These are phyloP conservation scores for Auriscalpium microsporum DNA, from an alignment of 768 basidiomycete genomes.

Conservation along the genomic window DNA sequence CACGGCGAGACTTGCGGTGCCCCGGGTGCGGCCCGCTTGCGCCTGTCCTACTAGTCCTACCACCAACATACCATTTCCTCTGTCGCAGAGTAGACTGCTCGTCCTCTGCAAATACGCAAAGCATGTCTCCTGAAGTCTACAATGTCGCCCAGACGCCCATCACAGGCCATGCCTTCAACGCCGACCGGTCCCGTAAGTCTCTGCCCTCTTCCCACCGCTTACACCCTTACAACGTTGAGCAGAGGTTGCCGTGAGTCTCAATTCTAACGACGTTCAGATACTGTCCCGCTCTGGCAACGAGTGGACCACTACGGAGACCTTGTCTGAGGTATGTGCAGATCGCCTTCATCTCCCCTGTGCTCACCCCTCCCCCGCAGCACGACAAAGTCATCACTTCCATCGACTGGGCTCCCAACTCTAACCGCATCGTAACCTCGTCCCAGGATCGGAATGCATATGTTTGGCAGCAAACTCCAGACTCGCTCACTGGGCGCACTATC, in stretches of 20 bases:
- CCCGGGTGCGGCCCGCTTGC: too few relatives aligned
- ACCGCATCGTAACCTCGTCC: conserved; percentile 97
- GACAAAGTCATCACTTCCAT: conserved; percentile 97
- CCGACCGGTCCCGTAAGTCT: conserved; percentile 73
- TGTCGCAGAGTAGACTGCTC: conserved; percentile 74
- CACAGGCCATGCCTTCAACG: conserved; percentile 86
- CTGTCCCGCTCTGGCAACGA: conserved; percentile 56
- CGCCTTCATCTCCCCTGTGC: background rate
- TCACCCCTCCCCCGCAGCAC: conserved; percentile 48
- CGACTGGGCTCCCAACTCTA: conserved; percentile 96
- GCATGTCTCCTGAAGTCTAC: conserved; percentile 72
- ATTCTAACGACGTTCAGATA: conserved; percentile 83
- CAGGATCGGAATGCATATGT: conserved; percentile 99
- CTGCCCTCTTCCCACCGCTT: background rate
- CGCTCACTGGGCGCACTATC: conserved; percentile 54
- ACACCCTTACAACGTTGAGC: conserved; percentile 6
- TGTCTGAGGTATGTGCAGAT: conserved; percentile 62
- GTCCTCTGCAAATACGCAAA: conserved; percentile 47
- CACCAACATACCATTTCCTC: background rate
- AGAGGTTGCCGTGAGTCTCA: conserved; percentile 91
- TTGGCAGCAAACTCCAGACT: conserved; percentile 79
- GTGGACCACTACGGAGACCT: conserved; percentile 66
- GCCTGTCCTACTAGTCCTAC: background rate
- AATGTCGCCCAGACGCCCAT: conserved; percentile 76
- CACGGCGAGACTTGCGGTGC: too few relatives aligned